A percentile compares a stretch with the other conserved stretches of the same genome.
phyloP scores from a whole-genome alignment of 2,329 filamentous ascomycete genomes.

The Metarhizium album region DNA sequence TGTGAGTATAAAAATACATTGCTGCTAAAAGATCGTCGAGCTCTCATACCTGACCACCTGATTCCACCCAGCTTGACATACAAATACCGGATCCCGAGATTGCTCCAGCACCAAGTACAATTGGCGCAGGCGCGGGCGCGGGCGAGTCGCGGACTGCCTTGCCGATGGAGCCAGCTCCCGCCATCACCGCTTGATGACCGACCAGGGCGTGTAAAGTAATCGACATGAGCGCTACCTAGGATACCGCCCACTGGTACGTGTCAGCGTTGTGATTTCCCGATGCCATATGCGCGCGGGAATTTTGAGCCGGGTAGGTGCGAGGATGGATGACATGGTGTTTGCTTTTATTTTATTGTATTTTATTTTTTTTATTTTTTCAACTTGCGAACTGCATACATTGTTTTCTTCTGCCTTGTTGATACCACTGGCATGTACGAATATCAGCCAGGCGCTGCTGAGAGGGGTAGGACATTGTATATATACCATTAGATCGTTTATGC shows the following conservation, averaged over 20 bases:
- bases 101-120: conserved; percentile 37
- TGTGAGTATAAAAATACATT: conserved; percentile 36
- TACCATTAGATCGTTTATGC: not conserved
- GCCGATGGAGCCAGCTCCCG: conserved; percentile 21
- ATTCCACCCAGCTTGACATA: conserved; percentile 62
- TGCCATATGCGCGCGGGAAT: not conserved
- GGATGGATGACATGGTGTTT: not conserved
- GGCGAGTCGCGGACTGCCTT: conserved; percentile 25
- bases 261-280: not conserved
- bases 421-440: not conserved
- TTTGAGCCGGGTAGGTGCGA: not conserved
- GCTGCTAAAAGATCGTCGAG: no score
- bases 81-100: conserved; percentile 73
- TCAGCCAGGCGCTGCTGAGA: not conserved
- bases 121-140: conserved; percentile 26
- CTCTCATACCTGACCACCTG: conserved; percentile 6
- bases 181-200: conserved; percentile 12
- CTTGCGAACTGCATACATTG: not conserved
- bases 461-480: not conserved
- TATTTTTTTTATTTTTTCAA: not conserved
- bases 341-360: no score
- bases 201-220: not conserved
- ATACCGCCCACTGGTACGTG: not conserved
- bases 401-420: not conserved
- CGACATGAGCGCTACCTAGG: not conserved